Evolutionary conservation across 2,329 filamentous ascomycete species (phyloP).

Genomic region (Pseudocercospora fijiensis): DNA sequence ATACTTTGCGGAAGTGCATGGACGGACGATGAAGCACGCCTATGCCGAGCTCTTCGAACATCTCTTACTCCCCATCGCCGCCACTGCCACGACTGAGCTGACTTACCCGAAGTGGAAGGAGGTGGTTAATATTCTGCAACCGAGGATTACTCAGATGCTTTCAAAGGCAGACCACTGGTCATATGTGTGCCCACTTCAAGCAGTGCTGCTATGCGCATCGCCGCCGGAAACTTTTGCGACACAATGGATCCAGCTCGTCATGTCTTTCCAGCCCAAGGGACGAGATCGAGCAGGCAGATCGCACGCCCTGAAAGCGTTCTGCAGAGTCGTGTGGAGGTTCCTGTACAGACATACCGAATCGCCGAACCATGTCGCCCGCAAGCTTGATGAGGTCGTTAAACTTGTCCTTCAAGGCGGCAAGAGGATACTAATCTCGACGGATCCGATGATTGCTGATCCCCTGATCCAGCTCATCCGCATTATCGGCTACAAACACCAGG

Average conservation of each 20-base stretch:
- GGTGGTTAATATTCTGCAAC: constrained; percentile 74
- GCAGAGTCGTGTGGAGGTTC: constrained; percentile 90
- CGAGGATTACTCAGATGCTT: constrained; percentile 78
- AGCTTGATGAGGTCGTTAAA: constrained; percentile 85
- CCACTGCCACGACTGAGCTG: constrained; percentile 70
- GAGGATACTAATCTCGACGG: constrained; percentile 76
- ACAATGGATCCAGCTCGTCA: constrained; percentile 82
- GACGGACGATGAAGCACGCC: constrained; percentile 84
- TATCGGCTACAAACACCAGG: constrained; percentile 89
- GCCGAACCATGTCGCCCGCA: constrained; percentile 65
- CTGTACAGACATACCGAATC: constrained; percentile 76
- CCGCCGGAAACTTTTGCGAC: constrained; percentile 76
- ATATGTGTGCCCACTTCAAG: constrained; percentile 82
- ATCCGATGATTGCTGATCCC: constrained; percentile 80
- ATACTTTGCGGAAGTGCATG: constrained; percentile 81
- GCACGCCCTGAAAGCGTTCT: constrained; percentile 83
- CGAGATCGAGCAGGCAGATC: constrained; percentile 80
- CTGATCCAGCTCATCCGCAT: constrained; percentile 91
- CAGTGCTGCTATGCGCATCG: constrained; percentile 83
- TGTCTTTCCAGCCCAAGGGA: constrained; percentile 73
- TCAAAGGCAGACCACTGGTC: constrained; percentile 90
- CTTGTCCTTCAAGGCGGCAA: constrained; percentile 79
- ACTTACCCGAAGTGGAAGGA: constrained; percentile 81
- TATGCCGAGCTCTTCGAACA: constrained; percentile 92
- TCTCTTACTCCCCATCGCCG: constrained; percentile 81